Base-by-base conservation (phyloP, 2,329 filamentous ascomycete genomes). In the Triangularia verruculosa region DNA sequence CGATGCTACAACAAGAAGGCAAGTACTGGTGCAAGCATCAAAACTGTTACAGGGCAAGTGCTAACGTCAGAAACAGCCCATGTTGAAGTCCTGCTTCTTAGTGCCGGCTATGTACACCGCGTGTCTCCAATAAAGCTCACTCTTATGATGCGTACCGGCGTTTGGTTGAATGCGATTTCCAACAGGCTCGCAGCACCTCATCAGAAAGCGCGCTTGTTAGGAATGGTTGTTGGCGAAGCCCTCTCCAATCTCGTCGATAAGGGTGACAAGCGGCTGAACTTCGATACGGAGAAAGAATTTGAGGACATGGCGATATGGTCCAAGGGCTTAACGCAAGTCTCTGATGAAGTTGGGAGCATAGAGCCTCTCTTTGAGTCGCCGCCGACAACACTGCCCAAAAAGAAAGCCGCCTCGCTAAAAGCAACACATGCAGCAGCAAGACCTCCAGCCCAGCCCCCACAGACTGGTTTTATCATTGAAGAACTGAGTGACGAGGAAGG, bases 1-100 rank as follows among this genome's bases (percentile, higher is more conserved):
- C 93, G 4, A 85, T 90, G n/a, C 73, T 95, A 43, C 90, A 93
- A 71, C 95, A 99, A 82, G 92, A 98, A 83, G 89, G 92, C 91
- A 77, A 70, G 77, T 72, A 13, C n/a, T 12, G 15, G 4, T 9
- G 1, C 13, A n/a, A 2, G 20, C 4, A 1, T 59, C 17, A 4
- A 30, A 17, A 6, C 13, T 30, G 7, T 5, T 7, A n/a, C n/a
- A 2, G 28, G 8, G 3, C 62, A 67, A 27, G 11, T 34, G 55
- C 74, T 74, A 62, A 76, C 66, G 22, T 3, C 12, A 6, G n/a
- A 34, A 39, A 28, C 59, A 95, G 92, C 88, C 25, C 89, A 93
- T 72, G 85, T 91, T 1, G 92, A 98, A 75, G 83, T 90, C 6
- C 78, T 97, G 2, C 84, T 97, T 0, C 80, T 98, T 2, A 82